Percentiles rank a stretch among this genome's conserved stretches.
Evolutionary conservation across 176 grass and related monocot species (phyloP).

Genomic region (Oryza longistaminata): DNA sequence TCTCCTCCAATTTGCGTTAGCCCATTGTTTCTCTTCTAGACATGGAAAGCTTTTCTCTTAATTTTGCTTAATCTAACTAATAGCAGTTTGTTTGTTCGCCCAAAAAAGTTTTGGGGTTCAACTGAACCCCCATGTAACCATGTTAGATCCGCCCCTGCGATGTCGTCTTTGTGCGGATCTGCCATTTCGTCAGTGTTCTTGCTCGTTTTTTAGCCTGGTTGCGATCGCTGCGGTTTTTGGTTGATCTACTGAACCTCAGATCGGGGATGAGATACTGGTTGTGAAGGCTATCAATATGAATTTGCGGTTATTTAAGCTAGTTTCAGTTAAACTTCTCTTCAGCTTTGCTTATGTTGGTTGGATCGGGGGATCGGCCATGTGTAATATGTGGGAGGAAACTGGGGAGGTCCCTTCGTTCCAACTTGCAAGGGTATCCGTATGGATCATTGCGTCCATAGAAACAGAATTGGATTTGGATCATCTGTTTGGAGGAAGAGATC

Average conservation of each 20-base stretch:
- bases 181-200: not conserved
- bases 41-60: too few species aligned
- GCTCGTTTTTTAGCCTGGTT: not conserved
- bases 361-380: not conserved
- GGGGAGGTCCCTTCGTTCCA: not conserved
- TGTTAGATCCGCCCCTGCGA: not conserved
- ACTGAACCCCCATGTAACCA: too few species aligned
- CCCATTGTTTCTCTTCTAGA: too few species aligned
- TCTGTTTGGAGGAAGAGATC: not conserved
- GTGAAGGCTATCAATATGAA: not conserved
- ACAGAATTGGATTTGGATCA: not conserved
- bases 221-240: not conserved
- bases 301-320: not conserved
- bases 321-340: not conserved
- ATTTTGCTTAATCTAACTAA: too few species aligned
- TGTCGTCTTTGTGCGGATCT: slow-evolving; percentile 11
- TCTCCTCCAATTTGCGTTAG: too few species aligned
- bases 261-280: not conserved
- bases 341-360: not conserved
- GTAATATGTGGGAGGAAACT: not conserved
- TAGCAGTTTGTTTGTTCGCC: too few species aligned
- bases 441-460: not conserved
- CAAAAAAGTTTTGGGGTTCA: too few species aligned
- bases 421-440: not conserved
- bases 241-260: not conserved